Evolutionary conservation across 495 filamentous ascomycete genomes (phyloP).

Genomic region (Hypoxylon fragiforme): DNA sequence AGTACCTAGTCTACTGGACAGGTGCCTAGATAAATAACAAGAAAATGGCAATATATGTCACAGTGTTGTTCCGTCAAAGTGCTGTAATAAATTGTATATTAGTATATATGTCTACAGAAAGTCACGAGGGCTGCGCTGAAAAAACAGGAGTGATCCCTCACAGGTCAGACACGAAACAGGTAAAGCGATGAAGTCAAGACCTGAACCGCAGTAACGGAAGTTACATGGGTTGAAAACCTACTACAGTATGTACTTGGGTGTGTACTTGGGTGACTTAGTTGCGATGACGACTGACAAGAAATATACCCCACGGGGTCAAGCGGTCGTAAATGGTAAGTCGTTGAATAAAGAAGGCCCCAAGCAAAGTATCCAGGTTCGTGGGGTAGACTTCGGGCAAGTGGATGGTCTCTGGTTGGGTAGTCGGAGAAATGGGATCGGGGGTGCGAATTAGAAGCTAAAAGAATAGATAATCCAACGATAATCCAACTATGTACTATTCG

Average conservation of each 20-base stretch:
- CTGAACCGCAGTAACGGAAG: slow-evolving; percentile 1
- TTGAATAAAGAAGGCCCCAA: slow-evolving; percentile 15
- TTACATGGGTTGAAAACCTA: slow-evolving; percentile 20
- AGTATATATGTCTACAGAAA: slow-evolving; percentile 21
- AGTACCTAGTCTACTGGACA: too few relatives aligned
- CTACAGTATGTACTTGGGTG: slow-evolving; percentile 10
- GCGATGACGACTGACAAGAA: slow-evolving; percentile 21
- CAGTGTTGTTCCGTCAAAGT: not conserved
- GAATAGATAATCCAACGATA: slow-evolving; percentile 18
- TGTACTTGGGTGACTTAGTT: slow-evolving; percentile 9
- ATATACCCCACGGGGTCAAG: slow-evolving; percentile 32
- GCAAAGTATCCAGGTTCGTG: slow-evolving; percentile 29
- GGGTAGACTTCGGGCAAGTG: slow-evolving; percentile 46
- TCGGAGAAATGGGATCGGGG: slow-evolving; percentile 32
- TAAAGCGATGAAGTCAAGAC: slow-evolving; percentile 26
- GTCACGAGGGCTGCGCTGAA: slow-evolving; percentile 11
- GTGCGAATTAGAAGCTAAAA: slow-evolving; percentile 9
- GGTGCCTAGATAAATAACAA: too few relatives aligned
- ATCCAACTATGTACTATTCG: too few relatives aligned
- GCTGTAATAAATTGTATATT: slow-evolving; percentile 18
- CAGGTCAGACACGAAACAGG: slow-evolving; percentile 9
- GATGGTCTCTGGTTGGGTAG: slow-evolving; percentile 45
- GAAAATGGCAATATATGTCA: slow-evolving; percentile 9
- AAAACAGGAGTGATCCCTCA: slow-evolving; percentile 4
- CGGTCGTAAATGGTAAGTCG: slow-evolving; percentile 19